Conservation (phyloP, 192 early-diverging fungal species). For the Coemansia sp. region DNA sequence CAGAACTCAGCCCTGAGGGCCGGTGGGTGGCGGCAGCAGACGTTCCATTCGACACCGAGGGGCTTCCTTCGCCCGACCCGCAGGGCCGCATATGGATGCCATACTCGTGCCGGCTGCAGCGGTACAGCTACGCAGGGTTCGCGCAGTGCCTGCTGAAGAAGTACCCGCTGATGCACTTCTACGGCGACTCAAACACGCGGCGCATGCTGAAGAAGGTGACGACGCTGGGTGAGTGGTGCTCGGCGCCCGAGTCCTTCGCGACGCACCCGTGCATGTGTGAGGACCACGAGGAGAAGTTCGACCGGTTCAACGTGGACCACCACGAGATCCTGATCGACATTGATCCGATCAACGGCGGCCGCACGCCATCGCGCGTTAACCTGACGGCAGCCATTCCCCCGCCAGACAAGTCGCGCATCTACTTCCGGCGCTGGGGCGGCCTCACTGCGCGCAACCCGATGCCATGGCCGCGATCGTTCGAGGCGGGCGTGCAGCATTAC, state of each 20-base stretch:
- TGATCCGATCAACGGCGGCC: slow-evolving; percentile 7
- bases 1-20: slow-evolving; percentile 22
- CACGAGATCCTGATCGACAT: slow-evolving; percentile 19
- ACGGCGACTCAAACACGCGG: slow-evolving; percentile 57
- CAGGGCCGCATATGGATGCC: slow-evolving; percentile 51
- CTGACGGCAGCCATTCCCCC: background rate
- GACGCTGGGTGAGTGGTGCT: slow-evolving; percentile 51
- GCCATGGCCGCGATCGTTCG: slow-evolving; percentile 33
- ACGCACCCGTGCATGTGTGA: slow-evolving; percentile 47
- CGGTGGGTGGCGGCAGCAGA: slow-evolving; percentile 40
- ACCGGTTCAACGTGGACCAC: slow-evolving; percentile 27
- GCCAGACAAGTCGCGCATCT: slow-evolving; percentile 15
- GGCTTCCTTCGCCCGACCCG: slow-evolving; percentile 17
- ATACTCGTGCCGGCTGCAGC: slow-evolving; percentile 42
- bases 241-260: background rate
- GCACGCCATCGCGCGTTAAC: background rate
- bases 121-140: slow-evolving; percentile 34
- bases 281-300: slow-evolving; percentile 28
- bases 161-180: slow-evolving; percentile 44
- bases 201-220: slow-evolving; percentile 49
- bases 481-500: background rate
- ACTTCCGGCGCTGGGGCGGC: slow-evolving; percentile 55
- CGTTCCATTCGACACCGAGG: slow-evolving; percentile 6
- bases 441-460: slow-evolving; percentile 42
- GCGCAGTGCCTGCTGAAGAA: slow-evolving; percentile 28